phyloP scores from a whole-genome alignment of 768 basidiomycete species.

The Cyathus striatus region DNA sequence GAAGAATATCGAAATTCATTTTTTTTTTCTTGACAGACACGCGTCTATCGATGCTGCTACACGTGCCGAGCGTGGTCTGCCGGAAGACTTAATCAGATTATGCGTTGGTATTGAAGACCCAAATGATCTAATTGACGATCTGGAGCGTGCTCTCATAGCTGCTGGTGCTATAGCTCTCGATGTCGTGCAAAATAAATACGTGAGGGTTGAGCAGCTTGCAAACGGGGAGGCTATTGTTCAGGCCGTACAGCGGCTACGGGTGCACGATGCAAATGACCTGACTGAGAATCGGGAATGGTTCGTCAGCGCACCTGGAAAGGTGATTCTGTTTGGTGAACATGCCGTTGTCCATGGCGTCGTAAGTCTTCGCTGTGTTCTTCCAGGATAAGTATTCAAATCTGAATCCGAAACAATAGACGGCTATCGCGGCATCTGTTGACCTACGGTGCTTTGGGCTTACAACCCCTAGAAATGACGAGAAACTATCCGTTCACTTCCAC shows the following conservation, averaged over 20 bases:
- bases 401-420: conserved; percentile 52
- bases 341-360: conserved; percentile 97
- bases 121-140: conserved; percentile 88
- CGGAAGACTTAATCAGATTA: conserved; percentile 96
- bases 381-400: conserved; percentile 3
- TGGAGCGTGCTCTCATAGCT: conserved; percentile 87
- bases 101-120: conserved; percentile 99
- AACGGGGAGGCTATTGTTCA: conserved; percentile 38
- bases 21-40: conserved; percentile 50
- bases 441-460: conserved; percentile 90
- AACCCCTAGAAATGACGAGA: conserved; percentile 68
- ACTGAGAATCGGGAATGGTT: conserved; percentile 61
- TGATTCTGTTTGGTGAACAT: conserved; percentile 97
- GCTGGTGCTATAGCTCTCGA: conserved; percentile 79
- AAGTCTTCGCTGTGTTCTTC: conserved; percentile 28
- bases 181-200: conserved; percentile 47
- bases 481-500: conserved; percentile 68
- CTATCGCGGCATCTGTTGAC: conserved; percentile 91
- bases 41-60: conserved; percentile 95
- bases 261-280: conserved; percentile 16
- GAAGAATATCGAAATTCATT: too few relatives aligned
- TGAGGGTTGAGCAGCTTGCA: conserved; percentile 22
- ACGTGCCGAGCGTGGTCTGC: conserved; percentile 94
- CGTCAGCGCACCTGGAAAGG: conserved; percentile 94
- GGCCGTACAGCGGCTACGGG: conserved; percentile 66